Conservation (phyloP, 2,329 filamentous ascomycete species). For the Bipolaris victoriae region DNA sequence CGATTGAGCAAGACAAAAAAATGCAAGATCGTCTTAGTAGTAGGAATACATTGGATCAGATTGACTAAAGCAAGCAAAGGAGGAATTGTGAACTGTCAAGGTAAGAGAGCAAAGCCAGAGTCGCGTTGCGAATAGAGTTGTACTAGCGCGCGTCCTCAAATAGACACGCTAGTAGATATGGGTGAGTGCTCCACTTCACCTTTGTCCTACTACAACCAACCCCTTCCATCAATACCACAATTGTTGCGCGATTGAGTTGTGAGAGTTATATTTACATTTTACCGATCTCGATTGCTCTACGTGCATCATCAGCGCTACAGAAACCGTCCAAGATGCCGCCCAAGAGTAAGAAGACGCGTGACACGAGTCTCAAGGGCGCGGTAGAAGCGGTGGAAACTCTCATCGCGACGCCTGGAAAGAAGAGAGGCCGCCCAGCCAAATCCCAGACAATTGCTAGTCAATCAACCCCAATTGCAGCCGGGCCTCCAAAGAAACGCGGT, state of each 20-base stretch:
- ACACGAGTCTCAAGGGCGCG: conserved; percentile 20
- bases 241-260: no score
- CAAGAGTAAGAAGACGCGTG: conserved; percentile 17
- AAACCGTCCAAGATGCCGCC: conserved; percentile 18
- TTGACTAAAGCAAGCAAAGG: no score
- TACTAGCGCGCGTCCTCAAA: no score
- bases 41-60: no score
- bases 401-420: conserved; percentile 20
- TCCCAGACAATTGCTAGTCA: not conserved
- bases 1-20: no score
- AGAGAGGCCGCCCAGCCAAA: conserved; percentile 29
- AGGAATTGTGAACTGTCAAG: no score
- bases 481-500: conserved; percentile 30
- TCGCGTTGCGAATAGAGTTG: not conserved
- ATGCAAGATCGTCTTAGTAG: no score
- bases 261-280: not conserved
- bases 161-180: no score
- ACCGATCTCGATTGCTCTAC: not conserved
- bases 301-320: not conserved
- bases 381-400: conserved; percentile 10
- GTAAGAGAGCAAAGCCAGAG: no score
- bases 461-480: conserved; percentile 3
- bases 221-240: not conserved
- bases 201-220: not conserved
- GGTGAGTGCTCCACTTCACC: no score